Evolutionary conservation across 306 rosid genomes (phyloP), one percentile per base, ranked within the genome.

Genomic region (Abrus precatorius): DNA sequence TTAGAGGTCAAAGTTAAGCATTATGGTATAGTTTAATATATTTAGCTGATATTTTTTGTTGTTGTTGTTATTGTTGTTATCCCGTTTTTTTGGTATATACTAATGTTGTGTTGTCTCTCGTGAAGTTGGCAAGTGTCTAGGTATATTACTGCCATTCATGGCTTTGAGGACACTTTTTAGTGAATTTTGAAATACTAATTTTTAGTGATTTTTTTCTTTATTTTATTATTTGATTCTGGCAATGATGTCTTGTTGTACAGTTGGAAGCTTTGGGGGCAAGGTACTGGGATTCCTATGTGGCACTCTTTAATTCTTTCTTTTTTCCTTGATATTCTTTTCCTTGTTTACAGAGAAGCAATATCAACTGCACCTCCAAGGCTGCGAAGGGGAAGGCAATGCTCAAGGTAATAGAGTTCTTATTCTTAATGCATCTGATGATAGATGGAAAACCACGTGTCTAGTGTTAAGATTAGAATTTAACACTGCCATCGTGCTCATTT

Each of bases 281-380:
- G 28, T 64, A 11, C 44, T 74, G 44, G 50, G 67, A 82, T 85
- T 34, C 9, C 41, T 11, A 10, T 54, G 48, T 56, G 34, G 40
- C 38, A 59, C 57, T 68, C 57, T 49, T 73, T 10, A 7, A 53
- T 49, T 59, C 3, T 61, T 7, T 74, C 1, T 5, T 62, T 32
- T 44, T 69, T 2, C 20, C n/a, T 82, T 14, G 9, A 52, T 47
- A 20, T 45, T 77, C n/a, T 48, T 56, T 14, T 53, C 13, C 55
- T 54, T 45, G 71, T 88, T 80, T 62, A 57, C 92, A 88, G 97
- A 88, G 90, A 89, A 91, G 83, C 91, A 79, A 74, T 90, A 77
- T 86, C 90, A 81, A 45, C 91, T 94, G 38, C 72, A 52, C 63
- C 84, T 65, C 43, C 83, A 71, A 20, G 81, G 63, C 57, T 76